These are phyloP conservation scores for Hibiscus tridactylites DNA, from an alignment of 345 rosid genomes.

Conservation along the genomic window DNA sequence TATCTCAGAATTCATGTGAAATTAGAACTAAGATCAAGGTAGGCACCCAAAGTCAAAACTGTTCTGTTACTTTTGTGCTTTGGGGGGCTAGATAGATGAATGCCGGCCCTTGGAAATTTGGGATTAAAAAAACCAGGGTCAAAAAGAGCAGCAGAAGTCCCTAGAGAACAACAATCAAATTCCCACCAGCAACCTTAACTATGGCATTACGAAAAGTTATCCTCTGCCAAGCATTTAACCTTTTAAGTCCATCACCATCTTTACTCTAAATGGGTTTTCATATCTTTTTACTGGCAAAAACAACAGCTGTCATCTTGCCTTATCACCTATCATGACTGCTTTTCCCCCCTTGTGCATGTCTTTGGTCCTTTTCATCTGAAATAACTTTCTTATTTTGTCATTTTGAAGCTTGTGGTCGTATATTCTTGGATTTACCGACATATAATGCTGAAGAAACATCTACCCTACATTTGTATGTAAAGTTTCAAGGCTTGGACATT, in stretches of 20 bases:
- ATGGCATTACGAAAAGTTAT: not conserved
- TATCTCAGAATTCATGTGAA: not conserved
- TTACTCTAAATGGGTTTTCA: not conserved
- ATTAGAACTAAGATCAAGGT: slow-evolving; percentile 5
- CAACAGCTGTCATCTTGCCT: not conserved
- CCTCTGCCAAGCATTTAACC: not conserved
- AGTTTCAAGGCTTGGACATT: not conserved
- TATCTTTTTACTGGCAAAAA: not conserved
- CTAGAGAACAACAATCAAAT: slow-evolving; percentile 8
- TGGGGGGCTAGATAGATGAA: not conserved
- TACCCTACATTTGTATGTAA: not conserved
- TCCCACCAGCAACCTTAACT: slow-evolving; percentile 8
- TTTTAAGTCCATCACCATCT: not conserved
- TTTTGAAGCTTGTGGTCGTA: not conserved
- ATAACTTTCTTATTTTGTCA: not conserved
- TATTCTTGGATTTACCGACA: not conserved
- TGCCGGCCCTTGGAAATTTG: not conserved
- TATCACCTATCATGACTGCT: not conserved
- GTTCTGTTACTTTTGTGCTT: slow-evolving; percentile 8
- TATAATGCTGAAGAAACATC: not conserved
- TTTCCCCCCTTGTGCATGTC: not conserved
- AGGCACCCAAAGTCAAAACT: slow-evolving; percentile 4
- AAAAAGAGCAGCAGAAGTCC: slow-evolving; percentile 9
- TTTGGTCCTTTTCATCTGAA: not conserved
- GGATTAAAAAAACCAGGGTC: not conserved